phyloP scores from a whole-genome alignment of 1,284 basidiomycete species.

The Pterulicium gracile region DNA sequence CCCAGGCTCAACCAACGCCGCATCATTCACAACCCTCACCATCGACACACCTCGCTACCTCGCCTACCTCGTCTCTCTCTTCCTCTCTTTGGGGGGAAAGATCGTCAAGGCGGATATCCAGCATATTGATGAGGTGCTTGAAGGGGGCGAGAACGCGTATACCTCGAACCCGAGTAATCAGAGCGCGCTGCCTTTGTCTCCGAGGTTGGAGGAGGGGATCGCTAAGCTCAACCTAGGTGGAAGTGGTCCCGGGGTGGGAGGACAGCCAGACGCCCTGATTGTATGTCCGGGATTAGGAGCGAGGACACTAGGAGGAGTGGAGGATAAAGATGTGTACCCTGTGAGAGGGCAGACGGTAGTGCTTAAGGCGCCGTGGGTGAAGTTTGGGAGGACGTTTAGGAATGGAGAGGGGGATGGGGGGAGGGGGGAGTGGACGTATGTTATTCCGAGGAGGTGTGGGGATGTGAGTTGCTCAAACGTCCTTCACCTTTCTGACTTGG shows the following conservation, averaged over 20 bases:
- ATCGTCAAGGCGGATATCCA: not conserved
- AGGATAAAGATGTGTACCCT: constrained; percentile 14
- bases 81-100: constrained; percentile 10
- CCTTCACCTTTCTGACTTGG: constrained; percentile 13
- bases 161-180: not conserved
- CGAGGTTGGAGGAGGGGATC: too few species aligned
- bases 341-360: constrained; percentile 16
- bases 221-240: too few species aligned
- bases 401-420: too few species aligned
- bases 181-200: constrained; percentile 8
- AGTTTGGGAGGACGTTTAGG: constrained; percentile 2
- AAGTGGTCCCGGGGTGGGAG: not conserved
- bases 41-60: constrained; percentile 14
- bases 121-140: not conserved
- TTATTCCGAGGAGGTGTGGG: constrained; percentile 15
- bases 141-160: not conserved
- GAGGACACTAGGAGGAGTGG: constrained; percentile 10
- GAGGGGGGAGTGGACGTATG: constrained; percentile 14
- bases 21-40: constrained; percentile 14
- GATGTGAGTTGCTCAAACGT: constrained; percentile 15
- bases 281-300: constrained; percentile 15
- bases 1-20: constrained; percentile 8
- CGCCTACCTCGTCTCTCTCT: constrained; percentile 9
- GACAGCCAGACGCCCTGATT: constrained; percentile 8
- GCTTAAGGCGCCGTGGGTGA: constrained; percentile 15